A percentile compares a stretch with the other conserved stretches of the same genome.
Evolutionary conservation across 2,329 filamentous ascomycete genomes (phyloP).

Genomic region (Fusarium brevicatenulatum): DNA sequence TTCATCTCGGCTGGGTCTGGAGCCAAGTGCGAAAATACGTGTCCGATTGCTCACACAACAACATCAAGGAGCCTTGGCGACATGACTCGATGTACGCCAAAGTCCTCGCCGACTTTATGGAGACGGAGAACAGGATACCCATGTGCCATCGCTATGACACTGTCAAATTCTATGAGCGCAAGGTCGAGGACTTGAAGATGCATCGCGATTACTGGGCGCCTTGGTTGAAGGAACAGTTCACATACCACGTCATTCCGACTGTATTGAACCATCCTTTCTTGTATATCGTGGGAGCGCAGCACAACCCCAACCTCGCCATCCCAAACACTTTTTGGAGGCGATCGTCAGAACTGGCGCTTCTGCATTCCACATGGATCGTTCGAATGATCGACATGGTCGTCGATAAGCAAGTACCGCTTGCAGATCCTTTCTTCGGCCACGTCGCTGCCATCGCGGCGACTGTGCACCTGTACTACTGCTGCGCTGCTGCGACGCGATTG

Average conservation of each 20-base stretch:
- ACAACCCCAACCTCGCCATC: constrained; percentile 62
- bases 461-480: constrained; percentile 64
- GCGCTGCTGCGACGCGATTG: constrained; percentile 58
- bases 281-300: constrained; percentile 62
- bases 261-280: constrained; percentile 65
- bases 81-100: constrained; percentile 63
- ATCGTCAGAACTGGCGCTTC: constrained; percentile 60
- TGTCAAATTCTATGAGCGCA: constrained; percentile 62
- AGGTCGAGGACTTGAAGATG: constrained; percentile 55
- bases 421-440: constrained; percentile 63
- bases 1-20: constrained; percentile 63
- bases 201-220: constrained; percentile 62
- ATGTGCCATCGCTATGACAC: constrained; percentile 64
- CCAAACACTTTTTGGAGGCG: constrained; percentile 65
- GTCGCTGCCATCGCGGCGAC: constrained; percentile 63
- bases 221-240: constrained; percentile 64
- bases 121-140: constrained; percentile 59
- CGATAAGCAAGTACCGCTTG: constrained; percentile 59
- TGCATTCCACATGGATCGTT: constrained; percentile 65
- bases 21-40: constrained; percentile 59
- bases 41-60: constrained; percentile 58
- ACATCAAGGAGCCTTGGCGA: constrained; percentile 61
- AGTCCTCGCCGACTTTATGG: constrained; percentile 61
- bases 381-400: constrained; percentile 65
- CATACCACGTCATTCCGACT: constrained; percentile 61